These are phyloP conservation scores for Lipomyces sp. DNA, from an alignment of 805 yeast species.

Conservation along the genomic window DNA sequence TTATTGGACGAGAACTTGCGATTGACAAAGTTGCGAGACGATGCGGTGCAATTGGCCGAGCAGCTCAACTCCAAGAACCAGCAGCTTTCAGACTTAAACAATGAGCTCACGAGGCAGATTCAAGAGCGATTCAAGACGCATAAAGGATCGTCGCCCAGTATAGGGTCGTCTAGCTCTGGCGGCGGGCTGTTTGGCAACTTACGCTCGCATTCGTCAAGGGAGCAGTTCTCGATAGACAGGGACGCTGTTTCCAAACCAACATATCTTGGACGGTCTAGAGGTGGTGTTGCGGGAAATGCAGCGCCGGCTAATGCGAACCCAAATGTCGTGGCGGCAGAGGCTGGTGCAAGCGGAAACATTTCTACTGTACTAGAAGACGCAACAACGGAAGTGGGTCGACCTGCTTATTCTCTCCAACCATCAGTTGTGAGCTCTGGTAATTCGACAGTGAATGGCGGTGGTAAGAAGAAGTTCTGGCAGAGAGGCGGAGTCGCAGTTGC, in stretches of 20 bases:
- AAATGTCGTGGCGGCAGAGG: background rate
- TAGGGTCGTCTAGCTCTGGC: conserved; percentile 4
- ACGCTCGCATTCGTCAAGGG: conserved; percentile 7
- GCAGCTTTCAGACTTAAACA: conserved; percentile 48
- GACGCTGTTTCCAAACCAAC: background rate
- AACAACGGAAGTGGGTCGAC: conserved; percentile 8
- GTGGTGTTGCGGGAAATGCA: background rate
- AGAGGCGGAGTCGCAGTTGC: conserved; percentile 48
- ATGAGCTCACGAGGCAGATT: conserved; percentile 46
- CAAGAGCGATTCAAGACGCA: conserved; percentile 42
- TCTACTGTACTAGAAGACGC: background rate
- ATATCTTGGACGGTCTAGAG: background rate
- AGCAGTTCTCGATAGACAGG: conserved; percentile 1
- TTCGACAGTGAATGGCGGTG: conserved; percentile 6
- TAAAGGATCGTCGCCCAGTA: conserved; percentile 11
- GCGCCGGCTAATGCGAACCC: background rate
- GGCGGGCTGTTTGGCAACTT: conserved; percentile 8
- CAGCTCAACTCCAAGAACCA: conserved; percentile 44
- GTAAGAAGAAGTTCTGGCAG: conserved; percentile 42
- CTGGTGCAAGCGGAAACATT: background rate
- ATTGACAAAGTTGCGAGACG: conserved; percentile 40
- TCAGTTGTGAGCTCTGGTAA: background rate
- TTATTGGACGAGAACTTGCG: conserved; percentile 43
- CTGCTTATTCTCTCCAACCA: conserved; percentile 8
- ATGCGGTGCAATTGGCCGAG: conserved; percentile 44